These are phyloP conservation scores for Phlebiopsis flavidoalba DNA, from an alignment of 768 basidiomycete species.

Conservation along the genomic window DNA sequence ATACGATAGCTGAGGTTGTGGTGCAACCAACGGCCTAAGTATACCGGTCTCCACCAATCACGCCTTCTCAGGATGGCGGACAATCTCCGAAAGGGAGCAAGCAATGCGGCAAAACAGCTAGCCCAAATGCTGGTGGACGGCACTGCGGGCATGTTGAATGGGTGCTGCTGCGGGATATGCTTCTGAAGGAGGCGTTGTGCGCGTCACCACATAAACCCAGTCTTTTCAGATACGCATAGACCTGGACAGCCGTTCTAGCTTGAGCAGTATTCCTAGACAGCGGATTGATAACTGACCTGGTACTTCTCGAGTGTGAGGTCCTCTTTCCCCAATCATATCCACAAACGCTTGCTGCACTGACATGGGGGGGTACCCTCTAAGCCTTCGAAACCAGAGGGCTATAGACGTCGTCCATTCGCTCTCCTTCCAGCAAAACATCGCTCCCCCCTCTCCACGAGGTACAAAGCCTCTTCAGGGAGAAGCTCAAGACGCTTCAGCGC, in stretches of 20 bases:
- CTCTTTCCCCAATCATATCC: conserved; percentile 77
- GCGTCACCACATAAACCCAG: conserved; percentile 85
- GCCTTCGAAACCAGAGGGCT: conserved; percentile 26
- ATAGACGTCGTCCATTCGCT: conserved; percentile 23
- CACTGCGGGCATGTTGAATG: conserved; percentile 19
- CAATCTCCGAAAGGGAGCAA: conserved; percentile 26
- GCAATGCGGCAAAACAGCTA: conserved; percentile 26
- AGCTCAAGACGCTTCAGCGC: conserved; percentile 70
- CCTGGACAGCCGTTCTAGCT: conserved; percentile 39
- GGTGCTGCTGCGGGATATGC: conserved; percentile 49
- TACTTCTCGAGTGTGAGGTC: conserved; percentile 81
- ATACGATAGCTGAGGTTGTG: conserved; percentile 49
- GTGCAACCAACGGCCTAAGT: conserved; percentile 41
- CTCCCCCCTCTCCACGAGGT: conserved; percentile 88
- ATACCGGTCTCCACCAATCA: conserved; percentile 67
- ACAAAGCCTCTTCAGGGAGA: conserved; percentile 92
- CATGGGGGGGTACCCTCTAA: conserved; percentile 75
- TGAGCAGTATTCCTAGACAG: background rate
- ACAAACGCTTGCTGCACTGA: conserved; percentile 86
- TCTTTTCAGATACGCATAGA: conserved; percentile 88
- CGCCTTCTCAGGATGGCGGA: conserved; percentile 26
- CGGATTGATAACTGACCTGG: conserved; percentile 51
- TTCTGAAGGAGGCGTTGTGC: conserved; percentile 56
- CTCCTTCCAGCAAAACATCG: conserved; percentile 79
- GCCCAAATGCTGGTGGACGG: conserved; percentile 25